These are phyloP conservation scores for Puya raimondii DNA, from an alignment of 176 grass and related monocot genomes.

Conservation along the genomic window DNA sequence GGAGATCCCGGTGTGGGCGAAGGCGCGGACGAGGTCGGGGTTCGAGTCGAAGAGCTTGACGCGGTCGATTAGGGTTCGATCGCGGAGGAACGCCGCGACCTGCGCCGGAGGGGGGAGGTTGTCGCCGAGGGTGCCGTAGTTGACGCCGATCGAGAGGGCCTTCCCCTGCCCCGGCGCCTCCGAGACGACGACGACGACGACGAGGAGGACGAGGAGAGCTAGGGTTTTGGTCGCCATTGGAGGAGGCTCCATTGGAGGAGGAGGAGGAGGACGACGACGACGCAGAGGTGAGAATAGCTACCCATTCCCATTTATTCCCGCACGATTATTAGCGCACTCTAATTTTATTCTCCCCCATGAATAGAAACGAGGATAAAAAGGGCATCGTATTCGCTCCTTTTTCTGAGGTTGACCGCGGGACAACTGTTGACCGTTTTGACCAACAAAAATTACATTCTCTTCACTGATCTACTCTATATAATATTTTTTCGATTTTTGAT, in stretches of 20 bases:
- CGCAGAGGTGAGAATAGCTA: too few relatives aligned
- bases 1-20: constrained; percentile 47
- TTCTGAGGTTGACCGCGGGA: too few relatives aligned
- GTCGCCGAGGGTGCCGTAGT: constrained; percentile 74
- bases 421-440: too few relatives aligned
- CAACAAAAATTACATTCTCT: too few relatives aligned
- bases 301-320: too few relatives aligned
- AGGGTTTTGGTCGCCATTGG: constrained; percentile 6
- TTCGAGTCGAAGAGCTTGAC: constrained; percentile 94
- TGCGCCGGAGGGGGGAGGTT: constrained; percentile 51
- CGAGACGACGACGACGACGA: neutral
- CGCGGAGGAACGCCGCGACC: constrained; percentile 49
- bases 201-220: neutral
- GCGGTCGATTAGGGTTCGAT: constrained; percentile 39
- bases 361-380: too few relatives aligned
- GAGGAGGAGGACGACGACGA: neutral
- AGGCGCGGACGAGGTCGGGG: constrained; percentile 62
- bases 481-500: too few relatives aligned
- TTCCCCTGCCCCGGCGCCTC: neutral
- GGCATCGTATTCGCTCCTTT: too few relatives aligned
- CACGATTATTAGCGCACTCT: too few relatives aligned
- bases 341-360: too few relatives aligned
- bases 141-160: constrained; percentile 52
- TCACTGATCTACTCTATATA: too few relatives aligned
- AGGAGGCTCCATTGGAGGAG: neutral